Base-by-base conservation (phyloP, 2,329 filamentous ascomycete species). In the Calonectria pseudoturangicola region DNA sequence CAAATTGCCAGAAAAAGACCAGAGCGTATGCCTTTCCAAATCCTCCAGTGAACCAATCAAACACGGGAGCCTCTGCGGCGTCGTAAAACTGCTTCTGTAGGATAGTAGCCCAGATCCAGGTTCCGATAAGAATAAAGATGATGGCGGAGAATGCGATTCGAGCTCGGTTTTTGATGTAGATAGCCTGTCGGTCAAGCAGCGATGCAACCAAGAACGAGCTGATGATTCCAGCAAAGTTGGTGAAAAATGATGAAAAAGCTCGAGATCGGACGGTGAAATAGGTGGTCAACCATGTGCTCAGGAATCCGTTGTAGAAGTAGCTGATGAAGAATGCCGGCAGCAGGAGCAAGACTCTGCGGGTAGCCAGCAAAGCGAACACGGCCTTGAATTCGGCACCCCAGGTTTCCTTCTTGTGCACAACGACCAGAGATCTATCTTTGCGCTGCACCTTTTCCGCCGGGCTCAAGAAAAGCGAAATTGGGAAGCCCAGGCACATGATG, bases 1-100 rank as follows among this genome's bases (percentile, higher is more conserved):
- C 75, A 4, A 76, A 77, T 1, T 76, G 71, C 75, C 75, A 77
- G 71, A 77, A 76, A 21, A 76, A 77, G 12, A 77, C 73, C 0
- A 77, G 25, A 15, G 73, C 47, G 25, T 77, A 76, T 1, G 75
- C 33, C 45, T 75, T 75, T 43, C 73, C 73, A 13, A 77, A 77
- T 2, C 75, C 73, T 1, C 75, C 75, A 45, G 75, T 72, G 43
- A 75, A 74, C 75, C 75, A 77, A 13, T 58, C 54, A 58, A 41
- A 58, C 12, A 58, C 54, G 15, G 54, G 54, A 16, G 33, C 6
- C 21, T 58, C 54, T 10, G 54, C 33, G n/a, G 54, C 54, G 21
- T 58, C 54, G 5, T 58, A 58, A 10, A 58, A 58, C 36, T 58
- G 54, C 54, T 58, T 58, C 21, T 58, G 54, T 21, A 58, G 21